Evolutionary conservation across 1,284 basidiomycete genomes (phyloP).

Genomic region (Leccinum solheimii): DNA sequence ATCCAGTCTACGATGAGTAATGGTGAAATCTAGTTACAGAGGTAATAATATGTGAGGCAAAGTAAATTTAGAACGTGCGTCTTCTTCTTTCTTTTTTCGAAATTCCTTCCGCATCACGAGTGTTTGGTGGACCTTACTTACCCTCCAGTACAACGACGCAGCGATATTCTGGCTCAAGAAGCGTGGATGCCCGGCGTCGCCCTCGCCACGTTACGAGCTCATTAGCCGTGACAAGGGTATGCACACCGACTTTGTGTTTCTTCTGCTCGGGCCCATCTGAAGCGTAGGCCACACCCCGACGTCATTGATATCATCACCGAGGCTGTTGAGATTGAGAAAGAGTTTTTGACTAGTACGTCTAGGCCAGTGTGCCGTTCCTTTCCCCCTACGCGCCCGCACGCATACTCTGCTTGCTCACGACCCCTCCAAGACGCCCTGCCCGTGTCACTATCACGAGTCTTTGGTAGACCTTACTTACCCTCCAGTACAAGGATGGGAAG

Average conservation of each 20-base stretch:
- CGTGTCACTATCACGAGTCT: slow-evolving; percentile 43
- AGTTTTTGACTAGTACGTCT: slow-evolving; percentile 71
- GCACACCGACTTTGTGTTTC: slow-evolving; percentile 97
- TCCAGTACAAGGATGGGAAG: too few relatives aligned
- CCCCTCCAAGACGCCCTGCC: slow-evolving; percentile 61
- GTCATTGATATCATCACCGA: slow-evolving; percentile 79
- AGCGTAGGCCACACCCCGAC: slow-evolving; percentile 76
- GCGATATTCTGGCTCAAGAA: slow-evolving; percentile 99
- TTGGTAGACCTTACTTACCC: too few relatives aligned
- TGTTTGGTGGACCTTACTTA: too few relatives aligned
- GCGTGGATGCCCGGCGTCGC: slow-evolving; percentile 98
- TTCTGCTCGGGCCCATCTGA: slow-evolving; percentile 84
- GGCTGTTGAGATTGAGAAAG: slow-evolving; percentile 83
- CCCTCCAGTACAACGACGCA: slow-evolving; percentile 38
- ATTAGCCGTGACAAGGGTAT: slow-evolving; percentile 97
- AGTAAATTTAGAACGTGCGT: too few relatives aligned
- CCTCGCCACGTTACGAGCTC: slow-evolving; percentile 86
- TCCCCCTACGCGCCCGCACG: neutral
- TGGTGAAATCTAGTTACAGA: too few relatives aligned
- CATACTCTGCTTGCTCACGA: neutral
- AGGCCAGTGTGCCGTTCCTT: neutral
- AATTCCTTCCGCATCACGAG: too few relatives aligned
- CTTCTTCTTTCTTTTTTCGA: too few relatives aligned
- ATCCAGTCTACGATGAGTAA: slow-evolving; percentile 59
- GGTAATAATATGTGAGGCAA: too few relatives aligned